Percentiles rank a stretch among this genome's conserved stretches.
These are phyloP conservation scores for Boletus reticuloceps DNA, from an alignment of 768 basidiomycete species.

Conservation along the genomic window DNA sequence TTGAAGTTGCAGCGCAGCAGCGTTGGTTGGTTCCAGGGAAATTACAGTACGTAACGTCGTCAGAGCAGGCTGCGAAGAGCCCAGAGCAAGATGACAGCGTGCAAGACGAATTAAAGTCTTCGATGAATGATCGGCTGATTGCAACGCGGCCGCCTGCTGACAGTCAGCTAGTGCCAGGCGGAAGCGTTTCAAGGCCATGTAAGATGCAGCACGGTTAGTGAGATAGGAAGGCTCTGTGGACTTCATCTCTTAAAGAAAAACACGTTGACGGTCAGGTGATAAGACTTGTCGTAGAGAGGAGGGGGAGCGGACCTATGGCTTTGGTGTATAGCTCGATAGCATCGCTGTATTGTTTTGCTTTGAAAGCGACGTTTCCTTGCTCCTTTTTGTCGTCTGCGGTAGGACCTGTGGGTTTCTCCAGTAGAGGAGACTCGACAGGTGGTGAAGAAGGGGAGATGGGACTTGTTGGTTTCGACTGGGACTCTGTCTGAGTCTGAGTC, in stretches of 20 bases:
- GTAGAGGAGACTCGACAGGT: slow-evolving; percentile 6
- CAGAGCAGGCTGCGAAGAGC: slow-evolving; percentile 62
- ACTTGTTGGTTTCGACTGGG: slow-evolving; percentile 11
- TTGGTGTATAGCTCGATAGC: slow-evolving; percentile 75
- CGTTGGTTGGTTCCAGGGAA: slow-evolving; percentile 59
- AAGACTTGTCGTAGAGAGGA: slow-evolving; percentile 20
- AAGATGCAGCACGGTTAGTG: slow-evolving; percentile 84
- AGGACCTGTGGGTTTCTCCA: slow-evolving; percentile 33
- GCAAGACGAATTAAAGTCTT: slow-evolving; percentile 85
- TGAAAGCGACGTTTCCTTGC: slow-evolving; percentile 74
- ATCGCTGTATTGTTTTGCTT: slow-evolving; percentile 56
- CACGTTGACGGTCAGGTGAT: slow-evolving; percentile 5
- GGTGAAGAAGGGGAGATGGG: slow-evolving; percentile 18
- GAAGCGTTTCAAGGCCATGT: slow-evolving; percentile 80
- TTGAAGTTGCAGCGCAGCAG: slow-evolving; percentile 57
- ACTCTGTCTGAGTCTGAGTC: slow-evolving; percentile 11
- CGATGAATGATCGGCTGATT: slow-evolving; percentile 55
- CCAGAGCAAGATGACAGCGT: slow-evolving; percentile 80
- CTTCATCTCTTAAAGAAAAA: slow-evolving; percentile 46
- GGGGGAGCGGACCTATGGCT: slow-evolving; percentile 56
- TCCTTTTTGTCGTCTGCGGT: slow-evolving; percentile 62
- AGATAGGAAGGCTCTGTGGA: slow-evolving; percentile 70
- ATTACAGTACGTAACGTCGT: slow-evolving; percentile 64
- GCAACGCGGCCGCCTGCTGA: slow-evolving; percentile 66
- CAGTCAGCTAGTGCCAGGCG: slow-evolving; percentile 74